Evolutionary conservation across 2,329 filamentous ascomycete genomes (phyloP).

Genomic region (Sclerotinia glacialis): DNA sequence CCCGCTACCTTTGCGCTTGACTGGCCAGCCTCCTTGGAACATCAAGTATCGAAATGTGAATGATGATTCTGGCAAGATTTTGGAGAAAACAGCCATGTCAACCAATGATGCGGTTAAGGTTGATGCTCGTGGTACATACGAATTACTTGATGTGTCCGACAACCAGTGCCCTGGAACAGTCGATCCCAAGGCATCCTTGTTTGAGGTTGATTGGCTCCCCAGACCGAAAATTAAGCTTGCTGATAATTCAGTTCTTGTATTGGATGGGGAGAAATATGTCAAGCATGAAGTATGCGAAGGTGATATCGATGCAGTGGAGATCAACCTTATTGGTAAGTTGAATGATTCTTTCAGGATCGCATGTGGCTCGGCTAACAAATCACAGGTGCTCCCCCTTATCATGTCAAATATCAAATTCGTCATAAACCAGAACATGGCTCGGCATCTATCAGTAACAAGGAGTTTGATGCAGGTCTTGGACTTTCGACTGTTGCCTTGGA

Average conservation of each 20-base stretch:
- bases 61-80: conserved; percentile 45
- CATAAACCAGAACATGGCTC: conserved; percentile 67
- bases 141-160: conserved; percentile 75
- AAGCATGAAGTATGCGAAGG: conserved; percentile 91
- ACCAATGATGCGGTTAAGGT: conserved; percentile 70
- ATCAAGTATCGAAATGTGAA: conserved; percentile 71
- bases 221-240: conserved; percentile 70
- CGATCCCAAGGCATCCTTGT: conserved; percentile 68
- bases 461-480: conserved; percentile 72
- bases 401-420: conserved; percentile 75
- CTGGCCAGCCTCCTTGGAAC: conserved; percentile 81
- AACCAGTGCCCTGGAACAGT: conserved; percentile 78
- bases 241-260: conserved; percentile 59
- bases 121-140: conserved; percentile 68
- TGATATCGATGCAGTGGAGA: conserved; percentile 84
- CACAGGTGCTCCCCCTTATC: conserved; percentile 75
- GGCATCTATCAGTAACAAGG: conserved; percentile 62
- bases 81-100: conserved; percentile 47
- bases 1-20: conserved; percentile 76
- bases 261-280: conserved; percentile 55
- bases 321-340: conserved; percentile 69
- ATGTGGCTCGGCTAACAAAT: conserved; percentile 22
- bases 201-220: conserved; percentile 81
- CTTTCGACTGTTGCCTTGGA: conserved; percentile 81
- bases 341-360: neutral